Evolutionary conservation across 148 eudicot genomes (phyloP), one percentile per base, ranked within the genome.

Genomic region (Nepenthes mirabilis): DNA sequence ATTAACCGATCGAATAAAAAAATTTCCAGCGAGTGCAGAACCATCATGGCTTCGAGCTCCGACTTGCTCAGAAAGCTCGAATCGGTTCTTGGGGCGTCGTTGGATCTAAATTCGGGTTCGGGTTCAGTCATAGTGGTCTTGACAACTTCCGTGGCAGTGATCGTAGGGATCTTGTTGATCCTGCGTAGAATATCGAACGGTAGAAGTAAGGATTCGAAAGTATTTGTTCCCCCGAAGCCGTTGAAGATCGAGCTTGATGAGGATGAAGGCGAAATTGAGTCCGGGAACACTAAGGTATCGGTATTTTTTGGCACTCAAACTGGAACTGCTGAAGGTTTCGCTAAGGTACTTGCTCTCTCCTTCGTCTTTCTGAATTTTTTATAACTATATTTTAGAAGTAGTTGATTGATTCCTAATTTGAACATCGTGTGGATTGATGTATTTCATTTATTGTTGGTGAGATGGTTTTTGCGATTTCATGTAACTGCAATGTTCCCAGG

Each of bases 291-390:
- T 50, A 85, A 73, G 70, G 78, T 89, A 34, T 66, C 82, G 7
- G 56, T 89, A 1, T 76, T 89, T 51, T 89, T 79, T 40, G 96
- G 96, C 1, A 85, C 96, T 47, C 96, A 89, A 55, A 89, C 96
- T 52, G 96, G 96, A 6, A 89, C 96, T 14, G 93, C 96, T 11
- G 96, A 89, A 72, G 96, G 96, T 0, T 89, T 89, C 33, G 96
- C 96, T 48, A 89, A 89, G 96, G 96, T 88, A 52, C 33, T 13
- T 13, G 23, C n/a, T 11, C 11, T 36, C 13, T 54, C 10, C 45
- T 13, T 13, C 43, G 47, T 0, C 6, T 6, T 60, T 40, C 2
- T 65, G 48, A 23, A 34, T 23, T 37, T 33, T 36, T 14, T 52
- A 23, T 23, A 23, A 23, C 23, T 23, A 23, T 23, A 23, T 23